Conservation (phyloP, 768 basidiomycete species). For the Panellus pusillus region DNA sequence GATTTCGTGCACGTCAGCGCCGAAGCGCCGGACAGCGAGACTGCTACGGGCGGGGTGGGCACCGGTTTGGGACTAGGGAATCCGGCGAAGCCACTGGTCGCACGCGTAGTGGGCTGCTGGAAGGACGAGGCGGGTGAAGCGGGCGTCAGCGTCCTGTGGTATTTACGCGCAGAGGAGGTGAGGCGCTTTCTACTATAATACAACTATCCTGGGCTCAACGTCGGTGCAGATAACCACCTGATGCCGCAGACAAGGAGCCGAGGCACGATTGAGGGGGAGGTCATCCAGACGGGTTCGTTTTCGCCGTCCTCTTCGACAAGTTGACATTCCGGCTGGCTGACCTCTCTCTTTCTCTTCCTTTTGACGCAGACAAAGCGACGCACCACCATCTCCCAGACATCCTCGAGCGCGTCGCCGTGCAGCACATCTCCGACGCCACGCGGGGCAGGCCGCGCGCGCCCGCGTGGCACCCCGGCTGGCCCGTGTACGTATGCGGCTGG, state of each 20-base stretch:
- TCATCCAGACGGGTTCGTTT: slow-evolving; percentile 31
- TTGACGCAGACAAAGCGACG: slow-evolving; percentile 64
- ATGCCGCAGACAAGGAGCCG: slow-evolving; percentile 8
- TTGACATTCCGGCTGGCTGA: too few species aligned
- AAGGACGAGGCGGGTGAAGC: slow-evolving; percentile 7
- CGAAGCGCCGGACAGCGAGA: too few species aligned
- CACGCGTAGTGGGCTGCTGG: slow-evolving; percentile 18
- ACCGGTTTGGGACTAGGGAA: slow-evolving; percentile 4
- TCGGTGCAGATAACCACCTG: too few species aligned
- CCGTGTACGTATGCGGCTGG: slow-evolving; percentile 70
- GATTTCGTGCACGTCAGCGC: slow-evolving; percentile 11
- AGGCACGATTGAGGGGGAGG: slow-evolving; percentile 14
- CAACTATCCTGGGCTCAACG: slow-evolving; percentile 1
- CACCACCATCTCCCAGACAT: slow-evolving; percentile 74
- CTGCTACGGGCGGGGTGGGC: not conserved
- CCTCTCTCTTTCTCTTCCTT: too few species aligned
- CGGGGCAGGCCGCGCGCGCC: slow-evolving; percentile 65
- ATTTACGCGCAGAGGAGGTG: slow-evolving; percentile 15
- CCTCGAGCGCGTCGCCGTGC: slow-evolving; percentile 58
- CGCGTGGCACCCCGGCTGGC: slow-evolving; percentile 69
- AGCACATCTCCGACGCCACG: slow-evolving; percentile 56
- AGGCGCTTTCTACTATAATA: too few species aligned
- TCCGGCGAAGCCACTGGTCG: slow-evolving; percentile 6
- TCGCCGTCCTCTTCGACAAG: too few species aligned
- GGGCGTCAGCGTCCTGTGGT: slow-evolving; percentile 19